Evolutionary conservation across 129 eudicot species (phyloP), one percentile per base, ranked within the genome.

Genomic region (Logfia minima): DNA sequence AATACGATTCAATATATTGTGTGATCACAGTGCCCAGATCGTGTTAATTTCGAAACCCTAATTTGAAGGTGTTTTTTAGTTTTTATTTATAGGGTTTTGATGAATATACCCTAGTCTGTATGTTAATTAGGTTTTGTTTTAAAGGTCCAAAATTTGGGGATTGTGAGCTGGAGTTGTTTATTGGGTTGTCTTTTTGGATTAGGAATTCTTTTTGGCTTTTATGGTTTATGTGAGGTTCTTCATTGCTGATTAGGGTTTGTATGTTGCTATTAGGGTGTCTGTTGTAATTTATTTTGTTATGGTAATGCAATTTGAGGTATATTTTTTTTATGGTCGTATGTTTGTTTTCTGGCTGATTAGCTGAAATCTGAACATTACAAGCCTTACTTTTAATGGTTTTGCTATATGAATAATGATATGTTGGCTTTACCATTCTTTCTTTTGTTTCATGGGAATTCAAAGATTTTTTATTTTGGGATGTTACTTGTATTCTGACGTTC

Each of bases 141-240:
- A 16, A 45, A 63, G 58, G 45, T 31, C 0, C 13, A 10, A 11
- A 41, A 4, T 32, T 71, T 64, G 32, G 78, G 78, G 74, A 72
- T 63, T 63, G 17, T 45, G 21, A 21, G 77, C 65, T 71, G 59
- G 41, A 48, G 55, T 58, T 58, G 22, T 19, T 58, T 22, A 35
- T 63, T 23, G 28, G 43, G 52, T 22, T 35, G 32, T 29, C 8
- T 1, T 34, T 19, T 52, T 72, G 78, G 74, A 79, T 72, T 79
- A 63, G 76, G 61, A 4, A 14, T 79, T 34, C 61, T 19, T 48
- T 71, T 9, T 8, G 13, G 48, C 48, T 41, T 41, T 41, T 64
- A 79, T 78, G 78, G 83, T 72, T 79, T 79, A 72, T 64, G 74
- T 26, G 66, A 75, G 71, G 63, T 64, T 63, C 79, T 43, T 32